phyloP scores from a whole-genome alignment of 1,284 basidiomycete species.

The Meira miltonrushii region DNA sequence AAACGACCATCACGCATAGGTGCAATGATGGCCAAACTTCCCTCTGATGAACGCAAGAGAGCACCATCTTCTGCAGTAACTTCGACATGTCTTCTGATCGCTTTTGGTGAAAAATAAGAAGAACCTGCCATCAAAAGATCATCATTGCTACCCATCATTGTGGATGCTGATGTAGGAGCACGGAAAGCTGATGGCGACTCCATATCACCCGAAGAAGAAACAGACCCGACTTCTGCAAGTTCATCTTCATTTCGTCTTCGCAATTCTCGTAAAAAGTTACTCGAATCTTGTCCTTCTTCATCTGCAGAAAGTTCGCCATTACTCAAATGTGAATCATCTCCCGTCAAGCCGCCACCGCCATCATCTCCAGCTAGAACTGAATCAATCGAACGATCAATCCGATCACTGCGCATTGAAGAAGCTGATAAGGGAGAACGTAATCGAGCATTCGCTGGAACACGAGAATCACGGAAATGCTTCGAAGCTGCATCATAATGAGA shows the following conservation, averaged over 20 bases:
- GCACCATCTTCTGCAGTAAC: slow-evolving; percentile 13
- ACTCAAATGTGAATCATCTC: slow-evolving; percentile 18
- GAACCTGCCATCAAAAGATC: slow-evolving; percentile 11
- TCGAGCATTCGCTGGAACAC: slow-evolving; percentile 3
- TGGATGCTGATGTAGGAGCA: neutral
- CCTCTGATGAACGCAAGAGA: neutral
- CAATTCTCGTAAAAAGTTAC: neutral
- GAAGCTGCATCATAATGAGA: slow-evolving; percentile 30
- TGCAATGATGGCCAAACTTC: slow-evolving; percentile 32
- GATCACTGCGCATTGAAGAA: neutral
- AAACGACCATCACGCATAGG: slow-evolving; percentile 38
- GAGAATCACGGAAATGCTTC: slow-evolving; percentile 17
- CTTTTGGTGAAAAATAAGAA: slow-evolving; percentile 12
- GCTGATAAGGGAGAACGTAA: slow-evolving; percentile 16
- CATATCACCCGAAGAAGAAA: neutral
- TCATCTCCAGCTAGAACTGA: no score
- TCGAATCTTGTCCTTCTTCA: neutral
- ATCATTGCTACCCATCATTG: neutral
- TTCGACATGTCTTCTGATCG: slow-evolving; percentile 13
- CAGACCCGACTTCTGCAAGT: neutral
- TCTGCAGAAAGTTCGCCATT: neutral
- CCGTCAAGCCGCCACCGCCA: neutral
- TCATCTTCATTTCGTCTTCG: slow-evolving; percentile 14
- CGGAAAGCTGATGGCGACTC: neutral
- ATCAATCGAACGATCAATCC: slow-evolving; percentile 13